These are phyloP conservation scores for Pseudonitzschia delicatissima DNA, from an alignment of 108 stramenopile species.

Conservation along the genomic window DNA sequence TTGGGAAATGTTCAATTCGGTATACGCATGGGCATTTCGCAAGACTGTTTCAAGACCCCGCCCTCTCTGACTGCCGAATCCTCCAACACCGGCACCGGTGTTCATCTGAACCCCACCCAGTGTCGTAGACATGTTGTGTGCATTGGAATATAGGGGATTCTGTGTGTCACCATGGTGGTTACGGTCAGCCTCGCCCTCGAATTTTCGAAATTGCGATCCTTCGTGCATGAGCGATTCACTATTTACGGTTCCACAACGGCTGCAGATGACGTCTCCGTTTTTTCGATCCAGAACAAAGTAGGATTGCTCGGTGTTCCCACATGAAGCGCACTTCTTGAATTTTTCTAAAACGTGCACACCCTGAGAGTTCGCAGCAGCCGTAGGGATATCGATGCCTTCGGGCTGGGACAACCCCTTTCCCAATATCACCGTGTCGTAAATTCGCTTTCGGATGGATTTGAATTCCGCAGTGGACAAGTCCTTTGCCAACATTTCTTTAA, in stretches of 20 bases:
- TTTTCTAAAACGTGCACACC: constrained; percentile 46
- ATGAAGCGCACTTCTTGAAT: constrained; percentile 77
- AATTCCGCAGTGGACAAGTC: constrained; percentile 65
- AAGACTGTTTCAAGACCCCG: constrained; percentile 60
- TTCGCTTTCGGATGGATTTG: constrained; percentile 58
- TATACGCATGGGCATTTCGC: constrained; percentile 80
- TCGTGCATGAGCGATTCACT: constrained; percentile 86
- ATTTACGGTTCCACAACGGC: constrained; percentile 77
- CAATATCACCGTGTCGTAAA: constrained; percentile 82
- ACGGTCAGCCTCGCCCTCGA: constrained; percentile 89
- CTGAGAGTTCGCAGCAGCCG: constrained; percentile 33
- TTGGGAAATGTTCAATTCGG: constrained; percentile 84
- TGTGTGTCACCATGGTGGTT: constrained; percentile 87
- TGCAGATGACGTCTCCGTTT: constrained; percentile 88
- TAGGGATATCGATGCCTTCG: constrained; percentile 46
- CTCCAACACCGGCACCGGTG: constrained; percentile 69
- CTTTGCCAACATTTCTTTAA: constrained; percentile 70
- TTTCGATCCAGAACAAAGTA: constrained; percentile 74
- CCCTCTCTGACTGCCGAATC: constrained; percentile 52
- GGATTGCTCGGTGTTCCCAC: constrained; percentile 84
- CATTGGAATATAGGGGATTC: constrained; percentile 73
- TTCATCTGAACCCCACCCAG: constrained; percentile 59
- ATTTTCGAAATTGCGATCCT: constrained; percentile 81
- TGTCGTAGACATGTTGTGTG: constrained; percentile 81
- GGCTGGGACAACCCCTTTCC: constrained; percentile 61